These are phyloP conservation scores for Fusarium ambrosium DNA, from an alignment of 2,329 filamentous ascomycete genomes.

Conservation along the genomic window DNA sequence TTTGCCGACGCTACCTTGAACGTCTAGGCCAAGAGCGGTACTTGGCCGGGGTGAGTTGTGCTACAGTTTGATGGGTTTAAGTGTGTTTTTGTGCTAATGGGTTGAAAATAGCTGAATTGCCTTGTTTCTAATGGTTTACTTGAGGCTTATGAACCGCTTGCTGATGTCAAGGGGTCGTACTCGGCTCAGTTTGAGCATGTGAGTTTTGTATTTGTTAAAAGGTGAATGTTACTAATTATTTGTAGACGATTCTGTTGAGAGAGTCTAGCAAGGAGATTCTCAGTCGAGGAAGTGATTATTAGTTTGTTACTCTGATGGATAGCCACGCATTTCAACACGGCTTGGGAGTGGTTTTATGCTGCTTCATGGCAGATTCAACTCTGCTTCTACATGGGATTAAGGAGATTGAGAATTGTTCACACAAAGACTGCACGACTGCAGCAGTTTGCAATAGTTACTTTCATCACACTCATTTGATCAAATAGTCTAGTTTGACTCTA, in stretches of 20 bases:
- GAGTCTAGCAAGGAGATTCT: conserved; percentile 63
- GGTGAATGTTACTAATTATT: conserved; percentile 5
- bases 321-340: conserved; percentile 24
- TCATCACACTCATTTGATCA: conserved; percentile 22
- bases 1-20: conserved; percentile 73
- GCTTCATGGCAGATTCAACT: conserved; percentile 23
- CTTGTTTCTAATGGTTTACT: conserved; percentile 70
- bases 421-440: conserved; percentile 16
- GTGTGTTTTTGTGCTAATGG: conserved; percentile 25
- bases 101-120: conserved; percentile 65
- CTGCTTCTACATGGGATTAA: neutral
- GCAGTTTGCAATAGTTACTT: conserved; percentile 24
- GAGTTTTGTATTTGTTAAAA: conserved; percentile 2
- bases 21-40: conserved; percentile 73
- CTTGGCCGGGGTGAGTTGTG: conserved; percentile 63
- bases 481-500: conserved; percentile 12
- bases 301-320: neutral
- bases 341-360: conserved; percentile 20
- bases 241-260: conserved; percentile 62
- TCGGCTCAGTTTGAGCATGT: conserved; percentile 74
- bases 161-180: conserved; percentile 71
- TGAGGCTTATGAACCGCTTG: conserved; percentile 68
- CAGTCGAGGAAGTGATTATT: conserved; percentile 67
- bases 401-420: neutral
- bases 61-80: neutral